These are phyloP conservation scores for Malbranchea zuffiana DNA, from an alignment of 2,329 filamentous ascomycete species.

Conservation along the genomic window DNA sequence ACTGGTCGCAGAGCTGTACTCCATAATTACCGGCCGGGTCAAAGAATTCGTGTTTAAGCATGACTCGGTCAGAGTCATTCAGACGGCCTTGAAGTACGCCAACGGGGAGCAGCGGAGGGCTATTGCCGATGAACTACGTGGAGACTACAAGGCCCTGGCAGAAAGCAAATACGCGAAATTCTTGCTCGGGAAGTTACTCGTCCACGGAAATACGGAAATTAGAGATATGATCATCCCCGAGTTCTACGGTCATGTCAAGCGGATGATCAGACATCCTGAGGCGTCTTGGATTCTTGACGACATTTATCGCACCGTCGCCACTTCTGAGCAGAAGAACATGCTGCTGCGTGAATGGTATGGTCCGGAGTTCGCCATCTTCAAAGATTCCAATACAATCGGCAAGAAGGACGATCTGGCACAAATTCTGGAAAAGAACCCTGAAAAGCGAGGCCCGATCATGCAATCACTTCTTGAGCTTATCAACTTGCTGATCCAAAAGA, in stretches of 20 bases:
- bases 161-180: conserved; percentile 98
- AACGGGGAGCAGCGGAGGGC: conserved; percentile 71
- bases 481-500: conserved; percentile 90
- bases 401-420: conserved; percentile 55
- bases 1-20: conserved; percentile 79
- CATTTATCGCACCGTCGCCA: conserved; percentile 81
- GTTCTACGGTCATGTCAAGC: conserved; percentile 87
- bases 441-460: conserved; percentile 81
- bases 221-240: conserved; percentile 82
- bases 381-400: conserved; percentile 42
- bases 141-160: conserved; percentile 70
- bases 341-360: conserved; percentile 95
- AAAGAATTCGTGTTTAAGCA: conserved; percentile 98
- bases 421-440: conserved; percentile 66
- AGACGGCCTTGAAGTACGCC: conserved; percentile 94
- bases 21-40: conserved; percentile 79
- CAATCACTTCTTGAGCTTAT: conserved; percentile 74
- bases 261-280: conserved; percentile 90
- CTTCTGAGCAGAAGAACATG: conserved; percentile 70
- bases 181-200: conserved; percentile 84
- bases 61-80: conserved; percentile 89
- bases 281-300: conserved; percentile 97
- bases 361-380: conserved; percentile 77
- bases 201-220: conserved; percentile 80
- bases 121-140: conserved; percentile 78